phyloP scores from a whole-genome alignment of 2,329 filamentous ascomycete species.

The Ceratocystis albifundus region DNA sequence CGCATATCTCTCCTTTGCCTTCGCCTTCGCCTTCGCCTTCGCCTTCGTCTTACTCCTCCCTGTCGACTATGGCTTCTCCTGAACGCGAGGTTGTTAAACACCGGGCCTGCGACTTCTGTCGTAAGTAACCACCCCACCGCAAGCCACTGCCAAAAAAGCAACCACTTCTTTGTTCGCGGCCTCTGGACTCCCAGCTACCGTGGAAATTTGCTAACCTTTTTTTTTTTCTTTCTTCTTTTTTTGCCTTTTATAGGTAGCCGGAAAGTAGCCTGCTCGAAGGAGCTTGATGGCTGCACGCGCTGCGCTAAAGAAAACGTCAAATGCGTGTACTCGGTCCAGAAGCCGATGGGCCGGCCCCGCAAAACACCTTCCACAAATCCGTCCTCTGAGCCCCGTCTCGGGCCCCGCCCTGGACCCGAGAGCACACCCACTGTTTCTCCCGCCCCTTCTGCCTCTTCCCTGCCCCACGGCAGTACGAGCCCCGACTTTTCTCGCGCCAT shows the following conservation, averaged over 20 bases:
- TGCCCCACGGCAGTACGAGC: no score
- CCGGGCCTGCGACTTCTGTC: constrained; percentile 55
- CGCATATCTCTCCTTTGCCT: not conserved
- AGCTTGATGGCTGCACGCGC: constrained; percentile 46
- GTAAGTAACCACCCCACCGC: constrained; percentile 37
- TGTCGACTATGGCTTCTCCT: constrained; percentile 18
- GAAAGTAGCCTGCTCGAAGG: constrained; percentile 55
- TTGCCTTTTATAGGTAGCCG: constrained; percentile 38
- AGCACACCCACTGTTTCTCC: not conserved
- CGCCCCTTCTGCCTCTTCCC: no score
- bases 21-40: not conserved
- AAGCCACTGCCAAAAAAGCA: constrained; percentile 20
- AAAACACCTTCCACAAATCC: constrained; percentile 31
- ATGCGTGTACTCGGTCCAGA: constrained; percentile 54
- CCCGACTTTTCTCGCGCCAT: no score
- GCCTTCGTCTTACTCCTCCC: not conserved
- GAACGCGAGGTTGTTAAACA: constrained; percentile 36
- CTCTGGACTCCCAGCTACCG: no score
- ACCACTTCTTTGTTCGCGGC: no score
- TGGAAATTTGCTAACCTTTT: no score
- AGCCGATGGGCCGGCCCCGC: constrained; percentile 53
- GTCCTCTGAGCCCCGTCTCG: not conserved
- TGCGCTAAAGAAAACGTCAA: constrained; percentile 45
- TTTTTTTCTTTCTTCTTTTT: not conserved
- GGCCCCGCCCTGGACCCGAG: not conserved